Evolutionary conservation across 225 moss, liverwort and hornwort genomes (phyloP).

Genomic region (Thuidium tamariscinum): DNA sequence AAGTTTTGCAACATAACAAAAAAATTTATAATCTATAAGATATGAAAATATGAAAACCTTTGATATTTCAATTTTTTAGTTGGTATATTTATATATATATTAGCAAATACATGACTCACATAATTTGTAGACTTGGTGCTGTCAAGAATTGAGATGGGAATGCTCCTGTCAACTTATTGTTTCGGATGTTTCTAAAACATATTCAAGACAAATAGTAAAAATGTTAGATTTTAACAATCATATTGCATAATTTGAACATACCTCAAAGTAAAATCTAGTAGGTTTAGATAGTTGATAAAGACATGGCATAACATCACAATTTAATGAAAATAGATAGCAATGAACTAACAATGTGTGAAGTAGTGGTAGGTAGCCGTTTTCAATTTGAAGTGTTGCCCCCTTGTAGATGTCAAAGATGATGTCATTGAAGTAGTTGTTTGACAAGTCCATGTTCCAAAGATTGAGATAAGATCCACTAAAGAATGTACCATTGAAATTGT

Average conservation of each 20-base stretch:
- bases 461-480: neutral
- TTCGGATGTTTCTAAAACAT: neutral
- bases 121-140: neutral
- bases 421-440: neutral
- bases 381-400: neutral
- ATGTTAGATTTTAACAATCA: neutral
- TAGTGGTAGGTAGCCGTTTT: neutral
- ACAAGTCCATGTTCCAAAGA: neutral
- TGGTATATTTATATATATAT: too few species aligned
- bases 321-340: neutral
- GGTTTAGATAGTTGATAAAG: neutral
- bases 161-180: neutral
- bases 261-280: neutral
- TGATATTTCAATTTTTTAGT: neutral
- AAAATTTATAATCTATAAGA: neutral
- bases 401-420: neutral
- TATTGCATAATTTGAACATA: neutral
- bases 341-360: neutral
- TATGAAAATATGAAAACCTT: neutral
- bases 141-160: neutral
- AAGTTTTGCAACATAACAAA: neutral
- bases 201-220: neutral
- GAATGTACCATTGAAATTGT: neutral
- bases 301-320: neutral
- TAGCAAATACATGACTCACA: neutral